Percentiles rank a stretch among this genome's conserved stretches.
Conservation (phyloP, 163 green algal species). For the Prototheca wickerhamii region DNA sequence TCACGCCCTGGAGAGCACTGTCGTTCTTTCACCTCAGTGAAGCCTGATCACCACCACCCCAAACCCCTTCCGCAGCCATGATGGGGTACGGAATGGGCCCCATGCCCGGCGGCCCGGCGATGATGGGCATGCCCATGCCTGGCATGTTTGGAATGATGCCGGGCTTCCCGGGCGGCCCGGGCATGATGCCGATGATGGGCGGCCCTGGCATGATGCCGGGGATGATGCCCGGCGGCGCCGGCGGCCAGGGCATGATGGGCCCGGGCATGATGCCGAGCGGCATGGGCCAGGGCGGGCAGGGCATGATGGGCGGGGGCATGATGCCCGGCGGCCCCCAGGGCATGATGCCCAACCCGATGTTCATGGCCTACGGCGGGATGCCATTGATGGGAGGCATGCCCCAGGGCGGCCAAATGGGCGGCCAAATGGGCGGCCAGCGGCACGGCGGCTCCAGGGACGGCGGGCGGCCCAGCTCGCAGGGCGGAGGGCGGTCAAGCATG, state of each 20-base stretch:
- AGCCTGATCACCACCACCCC: not conserved
- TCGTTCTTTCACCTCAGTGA: too few relatives aligned
- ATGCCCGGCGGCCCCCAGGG: conserved; percentile 1
- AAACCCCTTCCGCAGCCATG: not conserved
- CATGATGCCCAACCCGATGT: not conserved
- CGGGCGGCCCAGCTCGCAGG: too few relatives aligned
- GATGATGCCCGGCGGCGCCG: not conserved
- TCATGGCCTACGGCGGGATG: conserved; percentile 3
- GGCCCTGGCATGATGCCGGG: conserved; percentile 8
- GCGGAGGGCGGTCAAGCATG: too few relatives aligned
- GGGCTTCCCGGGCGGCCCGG: conserved; percentile 20
- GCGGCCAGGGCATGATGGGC: conserved; percentile 14
- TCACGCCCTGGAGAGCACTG: not conserved
- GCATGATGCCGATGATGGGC: conserved; percentile 25
- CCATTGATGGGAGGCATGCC: not conserved
- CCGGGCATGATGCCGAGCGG: conserved; percentile 1
- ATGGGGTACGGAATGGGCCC: not conserved
- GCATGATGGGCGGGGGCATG: conserved; percentile 8
- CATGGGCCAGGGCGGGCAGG: conserved; percentile 12
- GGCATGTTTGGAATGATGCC: conserved; percentile 5
- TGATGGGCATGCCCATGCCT: not conserved
- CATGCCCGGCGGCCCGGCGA: not conserved
- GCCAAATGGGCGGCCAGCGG: too few relatives aligned
- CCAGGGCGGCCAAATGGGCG: too few relatives aligned
- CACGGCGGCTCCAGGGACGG: too few relatives aligned